Conservation (phyloP, 768 basidiomycete genomes). For the Boletus eberwhitei region DNA sequence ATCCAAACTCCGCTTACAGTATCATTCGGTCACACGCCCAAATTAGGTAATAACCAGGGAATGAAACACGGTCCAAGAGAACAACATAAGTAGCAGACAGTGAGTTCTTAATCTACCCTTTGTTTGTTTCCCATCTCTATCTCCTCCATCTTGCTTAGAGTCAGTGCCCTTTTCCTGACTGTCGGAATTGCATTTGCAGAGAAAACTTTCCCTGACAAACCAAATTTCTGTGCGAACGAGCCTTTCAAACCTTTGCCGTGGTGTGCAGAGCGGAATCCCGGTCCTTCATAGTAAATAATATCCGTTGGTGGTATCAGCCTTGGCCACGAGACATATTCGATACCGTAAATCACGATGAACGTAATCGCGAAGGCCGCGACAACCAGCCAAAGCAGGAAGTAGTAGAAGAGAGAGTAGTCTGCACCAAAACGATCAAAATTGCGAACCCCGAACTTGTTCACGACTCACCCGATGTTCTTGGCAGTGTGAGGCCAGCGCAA, state of each 20-base stretch:
- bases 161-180: conserved; percentile 35
- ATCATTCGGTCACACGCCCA: conserved; percentile 5
- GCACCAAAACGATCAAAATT: conserved; percentile 5
- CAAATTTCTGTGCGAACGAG: conserved; percentile 31
- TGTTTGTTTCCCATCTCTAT: conserved; percentile 83
- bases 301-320: conserved; percentile 75
- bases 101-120: conserved; percentile 53
- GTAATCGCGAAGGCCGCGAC: conserved; percentile 57
- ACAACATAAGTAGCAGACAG: neutral
- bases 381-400: conserved; percentile 77
- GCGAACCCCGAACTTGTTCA: neutral
- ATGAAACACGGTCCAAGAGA: neutral
- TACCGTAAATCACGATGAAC: conserved; percentile 82
- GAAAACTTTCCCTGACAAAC: conserved; percentile 37
- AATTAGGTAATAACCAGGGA: conserved; percentile 10
- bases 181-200: conserved; percentile 36
- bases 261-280: conserved; percentile 75
- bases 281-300: conserved; percentile 83
- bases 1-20: conserved; percentile 30
- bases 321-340: conserved; percentile 96
- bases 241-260: conserved; percentile 71
- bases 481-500: conserved; percentile 79
- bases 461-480: conserved; percentile 77
- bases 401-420: conserved; percentile 87
- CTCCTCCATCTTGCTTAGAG: conserved; percentile 51